A percentile compares a stretch with the other conserved stretches of the same genome.
Evolutionary conservation across 257 asterid species (phyloP).

Genomic region (Paraleonurus japonicus): DNA sequence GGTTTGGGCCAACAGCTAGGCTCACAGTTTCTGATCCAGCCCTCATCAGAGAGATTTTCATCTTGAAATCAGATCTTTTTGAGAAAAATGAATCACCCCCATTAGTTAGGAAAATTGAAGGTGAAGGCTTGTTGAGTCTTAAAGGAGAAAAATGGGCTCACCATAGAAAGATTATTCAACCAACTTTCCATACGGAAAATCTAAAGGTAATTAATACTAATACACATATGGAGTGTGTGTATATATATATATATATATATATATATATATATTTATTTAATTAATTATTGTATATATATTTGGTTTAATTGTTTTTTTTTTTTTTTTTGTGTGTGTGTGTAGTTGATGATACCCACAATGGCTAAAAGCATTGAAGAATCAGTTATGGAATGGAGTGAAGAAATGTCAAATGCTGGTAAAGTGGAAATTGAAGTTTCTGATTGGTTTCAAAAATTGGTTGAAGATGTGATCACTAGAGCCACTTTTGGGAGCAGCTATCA

Average conservation of each 20-base stretch:
- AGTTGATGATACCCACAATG: slow-evolving; percentile 85
- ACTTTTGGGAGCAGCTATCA: slow-evolving; percentile 81
- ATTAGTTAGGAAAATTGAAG: slow-evolving; percentile 79
- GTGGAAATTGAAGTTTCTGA: slow-evolving; percentile 67
- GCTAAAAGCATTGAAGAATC: slow-evolving; percentile 60
- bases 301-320: background rate
- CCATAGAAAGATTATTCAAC: slow-evolving; percentile 79
- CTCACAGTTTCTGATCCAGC: slow-evolving; percentile 74
- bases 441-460: slow-evolving; percentile 68
- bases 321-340: no score
- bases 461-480: slow-evolving; percentile 64
- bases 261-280: no score
- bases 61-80: slow-evolving; percentile 63
- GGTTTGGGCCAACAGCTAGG: slow-evolving; percentile 88
- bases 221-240: no score
- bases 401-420: slow-evolving; percentile 46
- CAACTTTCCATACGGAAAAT: slow-evolving; percentile 75
- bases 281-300: no score
- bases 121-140: slow-evolving; percentile 77
- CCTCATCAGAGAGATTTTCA: slow-evolving; percentile 66
- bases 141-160: slow-evolving; percentile 94
- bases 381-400: slow-evolving; percentile 54
- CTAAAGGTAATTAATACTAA: slow-evolving; percentile 70
- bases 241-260: no score
- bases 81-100: slow-evolving; percentile 83